Evolutionary conservation across 2,329 filamentous ascomycete genomes (phyloP).

Genomic region (Cladosporium sp.): DNA sequence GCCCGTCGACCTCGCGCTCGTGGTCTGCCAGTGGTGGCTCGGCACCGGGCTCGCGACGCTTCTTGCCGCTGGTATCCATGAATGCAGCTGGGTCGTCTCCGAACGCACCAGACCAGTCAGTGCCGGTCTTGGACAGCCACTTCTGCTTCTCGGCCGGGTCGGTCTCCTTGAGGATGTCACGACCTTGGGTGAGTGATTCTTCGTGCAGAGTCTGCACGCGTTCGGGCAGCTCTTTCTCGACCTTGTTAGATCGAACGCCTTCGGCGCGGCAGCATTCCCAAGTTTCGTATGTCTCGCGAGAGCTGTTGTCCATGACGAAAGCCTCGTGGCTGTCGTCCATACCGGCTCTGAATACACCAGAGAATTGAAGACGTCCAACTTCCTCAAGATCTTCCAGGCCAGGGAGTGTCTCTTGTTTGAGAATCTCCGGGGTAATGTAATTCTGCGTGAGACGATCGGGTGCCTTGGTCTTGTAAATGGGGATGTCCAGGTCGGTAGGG

Average conservation of each 20-base stretch:
- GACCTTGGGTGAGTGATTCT: slow-evolving; percentile 70
- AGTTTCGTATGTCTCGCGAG: slow-evolving; percentile 86
- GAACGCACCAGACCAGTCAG: slow-evolving; percentile 85
- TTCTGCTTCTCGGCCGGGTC: slow-evolving; percentile 67
- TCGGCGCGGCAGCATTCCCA: slow-evolving; percentile 92
- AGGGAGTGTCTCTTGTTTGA: slow-evolving; percentile 54
- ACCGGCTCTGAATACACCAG: slow-evolving; percentile 79
- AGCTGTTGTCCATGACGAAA: slow-evolving; percentile 83
- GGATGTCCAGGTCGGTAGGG: slow-evolving; percentile 73
- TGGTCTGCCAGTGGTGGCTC: slow-evolving; percentile 46
- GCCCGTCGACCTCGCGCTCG: slow-evolving; percentile 43
- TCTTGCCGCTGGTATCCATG: slow-evolving; percentile 49
- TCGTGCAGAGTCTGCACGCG: slow-evolving; percentile 74
- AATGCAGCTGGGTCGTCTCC: slow-evolving; percentile 67
- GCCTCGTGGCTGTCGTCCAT: slow-evolving; percentile 80
- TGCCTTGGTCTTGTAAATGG: slow-evolving; percentile 81
- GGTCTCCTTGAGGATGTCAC: slow-evolving; percentile 73
- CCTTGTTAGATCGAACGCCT: slow-evolving; percentile 70
- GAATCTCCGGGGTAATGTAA: slow-evolving; percentile 81
- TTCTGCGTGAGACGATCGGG: slow-evolving; percentile 78
- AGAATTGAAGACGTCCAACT: slow-evolving; percentile 76
- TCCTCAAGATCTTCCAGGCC: slow-evolving; percentile 73
- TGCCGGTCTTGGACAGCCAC: slow-evolving; percentile 76
- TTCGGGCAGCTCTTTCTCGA: slow-evolving; percentile 69
- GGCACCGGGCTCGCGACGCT: slow-evolving; percentile 53